Percentiles rank a stretch among this genome's conserved stretches.
phyloP scores from a whole-genome alignment of 1,139 yeast genomes.

The Tardiomyces blankii region DNA sequence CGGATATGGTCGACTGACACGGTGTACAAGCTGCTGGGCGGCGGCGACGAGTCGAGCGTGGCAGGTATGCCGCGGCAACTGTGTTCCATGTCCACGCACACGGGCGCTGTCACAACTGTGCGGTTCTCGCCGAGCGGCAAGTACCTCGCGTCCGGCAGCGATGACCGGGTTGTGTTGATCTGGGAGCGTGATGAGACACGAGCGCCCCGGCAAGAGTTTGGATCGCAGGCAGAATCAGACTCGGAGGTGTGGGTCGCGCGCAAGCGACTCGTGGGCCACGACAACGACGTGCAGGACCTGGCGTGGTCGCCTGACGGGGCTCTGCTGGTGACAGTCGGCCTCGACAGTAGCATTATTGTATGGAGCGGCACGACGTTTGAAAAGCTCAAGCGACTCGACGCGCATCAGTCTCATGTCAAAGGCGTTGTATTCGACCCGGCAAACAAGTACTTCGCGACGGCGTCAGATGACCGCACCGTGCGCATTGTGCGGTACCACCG shows the following conservation, averaged over 20 bases:
- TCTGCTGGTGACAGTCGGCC: conserved; percentile 82
- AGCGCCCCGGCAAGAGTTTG: conserved; percentile 34
- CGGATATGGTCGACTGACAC: conserved; percentile 78
- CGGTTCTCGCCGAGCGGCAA: conserved; percentile 87
- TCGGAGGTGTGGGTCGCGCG: conserved; percentile 90
- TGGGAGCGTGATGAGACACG: conserved; percentile 83
- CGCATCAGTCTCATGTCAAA: conserved; percentile 91
- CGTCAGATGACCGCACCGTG: conserved; percentile 89
- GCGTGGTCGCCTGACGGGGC: conserved; percentile 97
- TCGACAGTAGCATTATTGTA: conserved; percentile 81
- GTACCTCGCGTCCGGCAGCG: conserved; percentile 89
- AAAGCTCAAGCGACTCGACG: conserved; percentile 75
- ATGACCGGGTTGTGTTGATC: conserved; percentile 79
- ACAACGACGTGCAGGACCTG: conserved; percentile 91
- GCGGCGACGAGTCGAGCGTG: conserved; percentile 6
- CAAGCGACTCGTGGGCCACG: conserved; percentile 87
- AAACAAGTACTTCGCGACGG: conserved; percentile 91
- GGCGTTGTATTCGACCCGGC: conserved; percentile 98
- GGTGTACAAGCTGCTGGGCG: conserved; percentile 30
- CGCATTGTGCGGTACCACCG: conserved; percentile 78
- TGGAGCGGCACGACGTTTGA: conserved; percentile 95
- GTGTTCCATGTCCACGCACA: conserved; percentile 29
- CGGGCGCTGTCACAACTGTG: conserved; percentile 88
- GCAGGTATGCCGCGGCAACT: conserved; percentile 15
- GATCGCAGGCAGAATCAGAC: conserved; percentile 45